A percentile compares a stretch with the other conserved stretches of the same genome.
Conservation (phyloP, 768 basidiomycete species). For the Crepidotus variabilis region DNA sequence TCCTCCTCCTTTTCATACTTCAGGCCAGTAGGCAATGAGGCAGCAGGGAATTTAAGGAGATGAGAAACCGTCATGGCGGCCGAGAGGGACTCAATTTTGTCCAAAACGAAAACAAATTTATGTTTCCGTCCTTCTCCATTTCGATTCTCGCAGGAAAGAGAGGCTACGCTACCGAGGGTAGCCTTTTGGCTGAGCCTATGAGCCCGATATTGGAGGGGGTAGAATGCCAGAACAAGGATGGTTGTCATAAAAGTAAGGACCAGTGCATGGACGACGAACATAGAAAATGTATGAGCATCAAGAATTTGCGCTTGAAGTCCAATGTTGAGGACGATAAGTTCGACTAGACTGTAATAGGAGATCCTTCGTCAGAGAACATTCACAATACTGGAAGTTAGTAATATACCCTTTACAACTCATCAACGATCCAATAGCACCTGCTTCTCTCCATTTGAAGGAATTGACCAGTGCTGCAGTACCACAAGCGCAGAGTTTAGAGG, state of each 20-base stretch:
- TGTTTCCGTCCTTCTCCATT: slow-evolving; percentile 41
- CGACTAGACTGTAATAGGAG: slow-evolving; percentile 51
- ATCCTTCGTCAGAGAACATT: no score
- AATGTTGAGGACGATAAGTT: slow-evolving; percentile 90
- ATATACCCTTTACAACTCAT: slow-evolving; percentile 87
- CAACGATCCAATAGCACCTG: slow-evolving; percentile 76
- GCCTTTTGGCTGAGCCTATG: slow-evolving; percentile 22
- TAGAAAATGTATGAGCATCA: slow-evolving; percentile 69
- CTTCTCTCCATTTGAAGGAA: slow-evolving; percentile 75
- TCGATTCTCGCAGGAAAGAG: slow-evolving; percentile 8
- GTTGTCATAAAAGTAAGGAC: slow-evolving; percentile 83
- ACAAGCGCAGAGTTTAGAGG: slow-evolving; percentile 76
- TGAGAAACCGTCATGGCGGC: slow-evolving; percentile 80
- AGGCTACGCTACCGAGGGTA: slow-evolving; percentile 18
- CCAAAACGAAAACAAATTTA: slow-evolving; percentile 71
- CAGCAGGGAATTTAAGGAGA: slow-evolving; percentile 48
- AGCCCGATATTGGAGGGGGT: slow-evolving; percentile 59
- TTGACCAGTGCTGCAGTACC: slow-evolving; percentile 48
- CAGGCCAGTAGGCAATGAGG: no score
- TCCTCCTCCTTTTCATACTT: no score
- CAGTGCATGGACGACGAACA: slow-evolving; percentile 82
- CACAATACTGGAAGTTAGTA: no score
- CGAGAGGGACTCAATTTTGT: slow-evolving; percentile 77
- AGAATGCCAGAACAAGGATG: slow-evolving; percentile 74
- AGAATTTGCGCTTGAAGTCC: slow-evolving; percentile 69